Evolutionary conservation across 176 grass and related monocot genomes (phyloP), one percentile per base, ranked within the genome.

Genomic region (Bonia amplexicaulis): DNA sequence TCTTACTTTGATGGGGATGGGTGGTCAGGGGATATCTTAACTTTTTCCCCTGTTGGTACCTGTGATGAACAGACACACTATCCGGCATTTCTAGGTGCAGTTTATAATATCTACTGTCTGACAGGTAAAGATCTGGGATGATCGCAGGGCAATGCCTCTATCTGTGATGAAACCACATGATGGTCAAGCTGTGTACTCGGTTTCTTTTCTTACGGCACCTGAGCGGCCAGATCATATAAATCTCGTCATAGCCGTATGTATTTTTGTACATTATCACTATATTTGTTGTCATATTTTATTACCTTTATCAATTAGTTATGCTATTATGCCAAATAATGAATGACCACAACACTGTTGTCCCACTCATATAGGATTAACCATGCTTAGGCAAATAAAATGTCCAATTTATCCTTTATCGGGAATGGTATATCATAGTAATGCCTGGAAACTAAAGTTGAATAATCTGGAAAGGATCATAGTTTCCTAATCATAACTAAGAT

Each of bases 181-280:
- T 85, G 89, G 93, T 33, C 88, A 92, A 90, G 80, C 93, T 66
- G 93, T 93, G 68, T 90, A 93, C 53, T 95, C 89, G 1, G 93
- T 98, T 71, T 87, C 88, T 41, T 98, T 98, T 71, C 80, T 98
- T 77, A 95, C 93, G 12, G 86, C 96, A 55, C 89, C 88, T 58
- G 84, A 98, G 31, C 87, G 53, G n/a, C 93, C 96, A 60, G 82
- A 89, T 82, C 96, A 98, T 87, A 95, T 98, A 72, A 95, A 95
- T 93, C 89, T 97, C 10, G 80, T 97, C 51, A 97, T 93, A 80
- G 89, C 91, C 27, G 93, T 98, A 93, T 80, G 87, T 29, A 65
- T 80, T 90, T 68, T 79, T 86, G 35, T 39, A 25, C 11, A 14
- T 63, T 63, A 26, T 53, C 1, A 65, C 19, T 71, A 37, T 12